A percentile compares a stretch with the other conserved stretches of the same genome.
These are phyloP conservation scores for Podaxis mareebaensis DNA, from an alignment of 768 basidiomycete genomes.

Conservation along the genomic window DNA sequence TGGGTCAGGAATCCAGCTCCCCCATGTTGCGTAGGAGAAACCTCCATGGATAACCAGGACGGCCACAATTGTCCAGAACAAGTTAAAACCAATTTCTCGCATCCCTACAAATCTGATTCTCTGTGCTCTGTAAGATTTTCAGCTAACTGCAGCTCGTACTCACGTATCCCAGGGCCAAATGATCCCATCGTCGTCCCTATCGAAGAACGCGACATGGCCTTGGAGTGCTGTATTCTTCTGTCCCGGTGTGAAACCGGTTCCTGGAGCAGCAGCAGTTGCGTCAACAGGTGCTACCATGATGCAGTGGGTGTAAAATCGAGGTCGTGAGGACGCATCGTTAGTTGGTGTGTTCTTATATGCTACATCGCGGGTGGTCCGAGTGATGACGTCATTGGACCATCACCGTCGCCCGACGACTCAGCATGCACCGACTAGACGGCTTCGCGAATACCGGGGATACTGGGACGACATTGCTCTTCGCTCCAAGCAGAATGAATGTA, in stretches of 20 bases:
- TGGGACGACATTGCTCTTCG: background rate
- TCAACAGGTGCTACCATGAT: conserved; percentile 37
- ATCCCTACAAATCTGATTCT: conserved; percentile 36
- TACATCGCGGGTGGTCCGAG: background rate
- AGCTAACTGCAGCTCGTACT: conserved; percentile 16
- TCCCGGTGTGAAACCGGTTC: conserved; percentile 29
- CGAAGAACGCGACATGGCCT: conserved; percentile 46
- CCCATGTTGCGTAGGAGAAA: conserved; percentile 43
- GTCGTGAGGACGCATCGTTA: no score
- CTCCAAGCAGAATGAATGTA: no score
- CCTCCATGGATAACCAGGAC: conserved; percentile 37
- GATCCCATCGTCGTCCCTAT: conserved; percentile 43
- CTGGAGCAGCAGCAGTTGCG: conserved; percentile 29
- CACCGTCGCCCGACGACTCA: background rate
- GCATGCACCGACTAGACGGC: background rate
- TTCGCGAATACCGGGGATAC: background rate
- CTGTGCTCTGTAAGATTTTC: conserved; percentile 1
- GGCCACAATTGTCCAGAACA: conserved; percentile 36
- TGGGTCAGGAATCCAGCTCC: conserved; percentile 40
- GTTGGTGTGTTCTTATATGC: background rate
- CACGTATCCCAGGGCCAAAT: conserved; percentile 50
- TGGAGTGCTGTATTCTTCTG: conserved; percentile 39
- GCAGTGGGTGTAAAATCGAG: background rate
- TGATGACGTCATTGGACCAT: background rate
- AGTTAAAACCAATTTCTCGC: conserved; percentile 37